Conservation (phyloP, 169 alveolate genomes). For the Eimeria sp. region DNA sequence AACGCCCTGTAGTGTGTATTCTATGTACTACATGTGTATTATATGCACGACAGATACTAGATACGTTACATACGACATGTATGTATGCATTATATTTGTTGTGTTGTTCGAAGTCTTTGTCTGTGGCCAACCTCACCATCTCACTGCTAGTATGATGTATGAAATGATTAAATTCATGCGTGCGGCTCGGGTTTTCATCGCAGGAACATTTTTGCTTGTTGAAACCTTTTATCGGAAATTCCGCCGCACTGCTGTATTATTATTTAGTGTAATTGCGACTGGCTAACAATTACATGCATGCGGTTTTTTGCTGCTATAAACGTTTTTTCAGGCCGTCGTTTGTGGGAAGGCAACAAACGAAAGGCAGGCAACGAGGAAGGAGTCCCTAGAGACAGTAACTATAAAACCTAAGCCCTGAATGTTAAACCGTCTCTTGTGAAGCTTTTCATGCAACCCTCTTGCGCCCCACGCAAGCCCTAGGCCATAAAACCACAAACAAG, state of each 20-base stretch:
- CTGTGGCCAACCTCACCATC: not conserved
- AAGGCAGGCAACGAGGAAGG: slow-evolving; percentile 57
- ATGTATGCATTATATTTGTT: no score
- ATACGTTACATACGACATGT: no score
- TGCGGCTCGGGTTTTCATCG: not conserved
- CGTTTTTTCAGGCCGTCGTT: slow-evolving; percentile 19
- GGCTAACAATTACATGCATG: no score
- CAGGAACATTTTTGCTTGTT: not conserved
- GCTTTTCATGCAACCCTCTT: not conserved
- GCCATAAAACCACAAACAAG: not conserved
- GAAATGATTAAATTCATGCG: not conserved
- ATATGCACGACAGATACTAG: no score
- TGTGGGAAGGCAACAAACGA: slow-evolving; percentile 68
- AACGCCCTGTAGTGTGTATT: no score
- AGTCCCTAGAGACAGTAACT: slow-evolving; percentile 64
- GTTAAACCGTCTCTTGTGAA: no score
- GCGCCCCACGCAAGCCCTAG: not conserved
- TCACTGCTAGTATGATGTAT: not conserved
- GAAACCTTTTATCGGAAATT: no score
- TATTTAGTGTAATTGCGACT: no score
- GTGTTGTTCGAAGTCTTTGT: not conserved
- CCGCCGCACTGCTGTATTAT: no score
- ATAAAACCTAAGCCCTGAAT: not conserved
- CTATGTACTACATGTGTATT: no score
- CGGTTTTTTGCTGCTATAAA: no score